Evolutionary conservation across 305 asterid genomes (phyloP), one percentile per base, ranked within the genome.

Genomic region (Monarda citriodora): DNA sequence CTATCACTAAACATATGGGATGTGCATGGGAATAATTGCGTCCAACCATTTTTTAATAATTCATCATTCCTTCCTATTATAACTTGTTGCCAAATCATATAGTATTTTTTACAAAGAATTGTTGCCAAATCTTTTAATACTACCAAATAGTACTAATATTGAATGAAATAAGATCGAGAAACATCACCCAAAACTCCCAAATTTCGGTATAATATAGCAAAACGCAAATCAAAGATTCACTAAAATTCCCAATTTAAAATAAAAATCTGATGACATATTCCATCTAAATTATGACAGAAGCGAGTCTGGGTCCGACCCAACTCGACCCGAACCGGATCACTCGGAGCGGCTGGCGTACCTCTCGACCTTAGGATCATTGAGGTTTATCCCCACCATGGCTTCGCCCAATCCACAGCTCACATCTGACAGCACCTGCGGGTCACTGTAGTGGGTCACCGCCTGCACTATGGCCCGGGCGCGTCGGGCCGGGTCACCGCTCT

Each of bases 371-470:
- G 47, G 74, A 59, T 93, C 97, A 56, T 82, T 91, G 54, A 92
- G 87, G 58, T 89, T 93, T 18, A 93, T 85, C 44, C 99, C 99
- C 9, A 93, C 99, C 97, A 93, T 89, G 0, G 98, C 96, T 66
- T 92, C 98, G 5, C 97, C 97, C 11, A 94, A 77, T 6, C 97
- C 98, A 37, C 98, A 91, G 81, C 98, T 91, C 12, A 94, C 84
- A 17, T 94, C 98, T 21, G 96, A 91, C 77, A 94, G 73, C 62
- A 86, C 82, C 69, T 71, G 79, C 8, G 99, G 95, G 71, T 94
- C 97, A 42, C 91, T 91, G 76, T 94, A 94, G 64, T 91, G 98
- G 32, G 98, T 88, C 31, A 91, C 99, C 3, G 99, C 98, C 84
- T 94, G 98, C 37, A 94, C 99, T 11, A 94, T 94, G 1, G 99